Evolutionary conservation across 2,329 filamentous ascomycete genomes (phyloP), one percentile per base, ranked within the genome.

Genomic region (Penicillium sp.): DNA sequence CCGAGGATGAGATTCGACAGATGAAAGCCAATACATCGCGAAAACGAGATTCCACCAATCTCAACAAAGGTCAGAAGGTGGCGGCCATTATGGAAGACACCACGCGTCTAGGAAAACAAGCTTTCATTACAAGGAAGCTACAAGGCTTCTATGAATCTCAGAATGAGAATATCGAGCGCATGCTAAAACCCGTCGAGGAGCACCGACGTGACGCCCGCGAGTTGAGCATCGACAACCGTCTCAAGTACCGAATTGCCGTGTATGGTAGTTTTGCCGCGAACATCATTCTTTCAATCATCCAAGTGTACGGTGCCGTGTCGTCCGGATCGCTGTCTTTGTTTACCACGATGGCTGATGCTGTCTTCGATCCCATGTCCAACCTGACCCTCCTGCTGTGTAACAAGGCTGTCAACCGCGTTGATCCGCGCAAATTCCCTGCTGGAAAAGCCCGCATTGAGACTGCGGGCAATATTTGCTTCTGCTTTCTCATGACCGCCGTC

Each of bases 401-500:
- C 72, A 90, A 93, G 46, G 93, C 94, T 46, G 91, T 97, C 61
- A 89, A 88, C 65, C 86, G 84, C 49, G 93, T 97, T 36, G 91
- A 99, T 66, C 84, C 89, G 2, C 84, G 86, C 47, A 88, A 89
- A 43, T 99, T 96, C 69, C 93, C 93, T 0, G 91, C 89, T 0
- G 93, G 93, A 60, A 97, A 96, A 72, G 91, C 92, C 5, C 87
- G 94, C 29, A 89, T 99, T 58, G 93, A 97, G 75, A 97, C 92
- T 0, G 90, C 92, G 0, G 94, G 94, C 48, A 99, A 97, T 68
- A 97, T 97, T 61, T 85, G 88, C 56, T 99, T 99, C 74, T 96
- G 91, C 75, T 96, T 96, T 74, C 80, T 99, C 64, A 97, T 99
- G 94, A 91, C 87, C 18, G 80, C 91, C 9, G 93, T 97, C 7